Evolutionary conservation across 2,329 filamentous ascomycete genomes (phyloP).

Genomic region (Monilinia laxa): DNA sequence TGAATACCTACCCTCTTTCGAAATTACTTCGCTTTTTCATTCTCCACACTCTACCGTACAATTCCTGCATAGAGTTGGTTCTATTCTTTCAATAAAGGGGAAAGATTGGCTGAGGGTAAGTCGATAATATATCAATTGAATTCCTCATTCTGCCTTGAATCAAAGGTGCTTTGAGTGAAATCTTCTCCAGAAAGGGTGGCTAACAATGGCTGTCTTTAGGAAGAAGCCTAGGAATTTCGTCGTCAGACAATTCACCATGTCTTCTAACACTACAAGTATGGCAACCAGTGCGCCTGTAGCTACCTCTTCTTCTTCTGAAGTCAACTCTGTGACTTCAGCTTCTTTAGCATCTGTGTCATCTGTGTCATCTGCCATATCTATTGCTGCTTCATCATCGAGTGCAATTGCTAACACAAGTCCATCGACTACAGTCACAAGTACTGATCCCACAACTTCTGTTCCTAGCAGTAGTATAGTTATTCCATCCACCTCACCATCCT

Average conservation of each 20-base stretch:
- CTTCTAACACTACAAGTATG: conserved; percentile 37
- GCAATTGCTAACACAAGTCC: conserved; percentile 37
- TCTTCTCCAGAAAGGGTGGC: conserved; percentile 8
- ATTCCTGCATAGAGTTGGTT: conserved; percentile 1
- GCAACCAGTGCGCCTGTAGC: conserved; percentile 27
- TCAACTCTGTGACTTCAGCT: conserved; percentile 28
- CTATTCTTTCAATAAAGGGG: background rate
- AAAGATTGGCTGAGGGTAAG: conserved; percentile 18
- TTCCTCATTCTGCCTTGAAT: background rate
- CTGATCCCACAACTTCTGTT: conserved; percentile 17
- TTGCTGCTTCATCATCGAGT: conserved; percentile 27
- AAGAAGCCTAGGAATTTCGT: conserved; percentile 26
- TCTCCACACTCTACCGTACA: conserved; percentile 9
- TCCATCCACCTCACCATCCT: conserved; percentile 25
- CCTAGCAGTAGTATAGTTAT: conserved; percentile 16
- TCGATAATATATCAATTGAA: conserved; percentile 1
- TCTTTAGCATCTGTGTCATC: conserved; percentile 7
- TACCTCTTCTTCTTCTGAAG: conserved; percentile 24
- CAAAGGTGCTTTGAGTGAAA: too few species aligned
- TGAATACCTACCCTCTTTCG: conserved; percentile 28
- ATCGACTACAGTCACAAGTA: conserved; percentile 29
- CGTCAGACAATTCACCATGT: conserved; percentile 35
- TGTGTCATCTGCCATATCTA: conserved; percentile 2
- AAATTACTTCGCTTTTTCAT: conserved; percentile 23
- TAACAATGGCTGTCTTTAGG: conserved; percentile 31